phyloP scores from a whole-genome alignment of 2,329 filamentous ascomycete genomes.

The Epichloe brachyelytri region DNA sequence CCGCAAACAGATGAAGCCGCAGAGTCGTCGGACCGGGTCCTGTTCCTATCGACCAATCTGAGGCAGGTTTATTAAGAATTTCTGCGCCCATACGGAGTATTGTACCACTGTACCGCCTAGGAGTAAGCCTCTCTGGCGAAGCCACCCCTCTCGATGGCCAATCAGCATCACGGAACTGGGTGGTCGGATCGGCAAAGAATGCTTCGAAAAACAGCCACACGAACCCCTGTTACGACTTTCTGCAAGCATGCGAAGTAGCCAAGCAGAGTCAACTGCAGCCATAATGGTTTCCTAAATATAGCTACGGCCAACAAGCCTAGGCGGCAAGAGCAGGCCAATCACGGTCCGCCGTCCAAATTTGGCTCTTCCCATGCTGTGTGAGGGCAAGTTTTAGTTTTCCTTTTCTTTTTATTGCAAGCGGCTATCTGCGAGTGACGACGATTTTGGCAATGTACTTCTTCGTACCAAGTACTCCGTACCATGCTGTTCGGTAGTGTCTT shows the following conservation, averaged over 20 bases:
- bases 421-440: no score
- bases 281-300: constrained; percentile 20
- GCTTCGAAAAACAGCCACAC: constrained; percentile 5
- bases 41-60: no score
- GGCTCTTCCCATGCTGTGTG: constrained; percentile 3
- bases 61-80: no score
- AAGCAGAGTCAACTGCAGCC: background rate
- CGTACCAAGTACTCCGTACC: no score
- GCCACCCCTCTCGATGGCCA: background rate
- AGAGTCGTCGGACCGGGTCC: background rate
- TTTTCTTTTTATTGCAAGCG: no score
- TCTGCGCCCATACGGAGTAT: no score
- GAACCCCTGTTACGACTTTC: constrained; percentile 5
- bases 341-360: constrained; percentile 14
- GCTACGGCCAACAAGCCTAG: constrained; percentile 14
- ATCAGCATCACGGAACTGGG: background rate
- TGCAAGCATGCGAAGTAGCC: background rate
- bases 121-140: no score
- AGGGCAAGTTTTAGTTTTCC: background rate
- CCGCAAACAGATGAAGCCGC: background rate
- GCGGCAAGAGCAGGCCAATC: constrained; percentile 21
- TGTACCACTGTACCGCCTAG: no score
- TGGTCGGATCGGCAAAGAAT: background rate
- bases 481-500: no score
- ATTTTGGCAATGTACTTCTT: no score